phyloP scores from a whole-genome alignment of 805 yeast species.

The Teunomyces atbi region DNA sequence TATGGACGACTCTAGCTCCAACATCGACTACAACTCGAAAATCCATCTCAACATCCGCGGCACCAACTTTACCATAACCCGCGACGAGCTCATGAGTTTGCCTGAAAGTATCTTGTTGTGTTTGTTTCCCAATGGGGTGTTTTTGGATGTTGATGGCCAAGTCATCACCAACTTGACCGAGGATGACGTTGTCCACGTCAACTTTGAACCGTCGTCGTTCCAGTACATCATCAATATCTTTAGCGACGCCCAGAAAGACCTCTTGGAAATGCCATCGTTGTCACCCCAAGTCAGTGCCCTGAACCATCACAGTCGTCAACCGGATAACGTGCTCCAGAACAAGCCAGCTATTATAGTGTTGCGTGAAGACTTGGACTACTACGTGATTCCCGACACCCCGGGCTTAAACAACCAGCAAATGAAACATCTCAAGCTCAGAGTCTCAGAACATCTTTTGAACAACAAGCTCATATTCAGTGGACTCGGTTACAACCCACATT shows the following conservation, averaged over 20 bases:
- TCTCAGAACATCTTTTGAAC: slow-evolving; percentile 62
- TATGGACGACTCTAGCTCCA: slow-evolving; percentile 23
- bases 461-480: slow-evolving; percentile 75
- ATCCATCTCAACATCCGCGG: slow-evolving; percentile 82
- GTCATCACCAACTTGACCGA: slow-evolving; percentile 78
- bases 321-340: slow-evolving; percentile 57
- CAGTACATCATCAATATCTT: slow-evolving; percentile 76
- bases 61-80: slow-evolving; percentile 64
- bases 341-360: slow-evolving; percentile 90
- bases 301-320: slow-evolving; percentile 22
- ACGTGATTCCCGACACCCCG: slow-evolving; percentile 74
- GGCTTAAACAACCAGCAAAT: slow-evolving; percentile 59
- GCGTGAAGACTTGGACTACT: slow-evolving; percentile 91
- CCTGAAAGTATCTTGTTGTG: slow-evolving; percentile 90
- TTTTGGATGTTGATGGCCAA: slow-evolving; percentile 72
- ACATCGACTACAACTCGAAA: slow-evolving; percentile 59
- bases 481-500: slow-evolving; percentile 51
- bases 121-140: slow-evolving; percentile 87
- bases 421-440: slow-evolving; percentile 65
- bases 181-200: slow-evolving; percentile 75
- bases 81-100: slow-evolving; percentile 86
- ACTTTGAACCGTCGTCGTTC: slow-evolving; percentile 84
- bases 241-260: slow-evolving; percentile 63
- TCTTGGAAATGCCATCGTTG: slow-evolving; percentile 27
- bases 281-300: slow-evolving; percentile 34